Conservation (phyloP, 169 alveolate genomes). For the Eimeria sp. region DNA sequence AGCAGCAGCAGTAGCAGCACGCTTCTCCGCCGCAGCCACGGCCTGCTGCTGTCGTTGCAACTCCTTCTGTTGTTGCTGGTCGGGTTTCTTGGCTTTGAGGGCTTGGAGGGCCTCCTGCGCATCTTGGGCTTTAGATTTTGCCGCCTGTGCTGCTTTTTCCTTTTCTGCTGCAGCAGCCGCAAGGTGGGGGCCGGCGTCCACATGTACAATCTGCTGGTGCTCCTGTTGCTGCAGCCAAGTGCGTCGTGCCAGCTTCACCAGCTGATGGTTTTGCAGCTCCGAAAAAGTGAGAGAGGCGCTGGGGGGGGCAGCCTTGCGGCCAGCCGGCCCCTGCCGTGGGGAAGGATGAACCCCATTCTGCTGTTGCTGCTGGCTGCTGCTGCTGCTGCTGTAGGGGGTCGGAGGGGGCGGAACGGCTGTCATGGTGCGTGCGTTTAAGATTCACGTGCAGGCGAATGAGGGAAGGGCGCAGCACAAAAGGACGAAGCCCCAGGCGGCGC, state of each 20-base stretch:
- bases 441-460: too few relatives aligned
- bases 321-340: too few relatives aligned
- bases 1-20: slow-evolving; percentile 41
- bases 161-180: slow-evolving; percentile 7
- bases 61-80: slow-evolving; percentile 50
- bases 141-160: not conserved
- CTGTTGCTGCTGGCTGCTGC: not conserved
- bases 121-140: not conserved
- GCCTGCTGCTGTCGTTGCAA: not conserved
- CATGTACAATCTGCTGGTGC: not conserved
- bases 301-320: too few relatives aligned
- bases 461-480: too few relatives aligned
- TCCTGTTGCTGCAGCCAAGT: slow-evolving; percentile 3
- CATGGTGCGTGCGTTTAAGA: not conserved
- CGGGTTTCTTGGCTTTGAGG: not conserved
- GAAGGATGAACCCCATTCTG: not conserved
- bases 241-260: not conserved
- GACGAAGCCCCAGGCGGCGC: too few relatives aligned
- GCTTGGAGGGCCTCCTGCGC: not conserved
- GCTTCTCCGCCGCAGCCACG: not conserved
- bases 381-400: not conserved
- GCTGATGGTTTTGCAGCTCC: not conserved
- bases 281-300: not conserved
- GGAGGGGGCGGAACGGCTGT: not conserved
- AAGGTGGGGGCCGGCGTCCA: not conserved